Evolutionary conservation across 768 basidiomycete species (phyloP), one percentile per base, ranked within the genome.

Genomic region (Termitomyces bulborhizus): DNA sequence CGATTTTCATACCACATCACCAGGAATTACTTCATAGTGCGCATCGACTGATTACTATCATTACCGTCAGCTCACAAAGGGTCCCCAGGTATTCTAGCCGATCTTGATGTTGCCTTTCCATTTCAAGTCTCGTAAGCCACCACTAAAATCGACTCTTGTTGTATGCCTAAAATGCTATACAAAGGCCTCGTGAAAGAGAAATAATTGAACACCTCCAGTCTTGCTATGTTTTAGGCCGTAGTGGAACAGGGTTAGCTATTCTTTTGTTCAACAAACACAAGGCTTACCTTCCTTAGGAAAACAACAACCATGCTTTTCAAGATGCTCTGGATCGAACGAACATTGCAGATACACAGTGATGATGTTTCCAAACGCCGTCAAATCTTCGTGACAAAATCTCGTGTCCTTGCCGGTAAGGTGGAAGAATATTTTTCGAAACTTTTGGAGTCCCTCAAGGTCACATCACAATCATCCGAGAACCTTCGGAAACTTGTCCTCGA

Each of bases 271-370:
- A 4, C 36, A 13, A 3, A 9, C 43, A 7, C 16, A 40, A 24
- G 21, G 32, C 21, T 34, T 6, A 32, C 36, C 16, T 42, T n/a
- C 46, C 48, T 13, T 59, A 87, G 87, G 0, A 88, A 88, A 75
- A 89, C 85, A 0, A 89, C 88, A 0, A 84, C 86, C 0, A 87
- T 90, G 77, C 70, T 90, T 1, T 86, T 84, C 71, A 88, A 86
- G 65, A 88, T 90, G 78, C 72, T 88, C 1, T 77, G 79, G 1
- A 80, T 87, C 6, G 83, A 89, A 59, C 69, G 77, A n/a, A 73
- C 79, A 2, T 84, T 77, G 68, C 66, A 77, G 39, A 56, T 72
- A 26, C 66, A 69, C 24, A 66, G 65, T 9, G 69, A 65, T 16
- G 57, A 66, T 3, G 65, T 72, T 39, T 63, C 69, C 0, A 81